phyloP scores from a whole-genome alignment of 768 basidiomycete species.

The Tulasnella sp. region DNA sequence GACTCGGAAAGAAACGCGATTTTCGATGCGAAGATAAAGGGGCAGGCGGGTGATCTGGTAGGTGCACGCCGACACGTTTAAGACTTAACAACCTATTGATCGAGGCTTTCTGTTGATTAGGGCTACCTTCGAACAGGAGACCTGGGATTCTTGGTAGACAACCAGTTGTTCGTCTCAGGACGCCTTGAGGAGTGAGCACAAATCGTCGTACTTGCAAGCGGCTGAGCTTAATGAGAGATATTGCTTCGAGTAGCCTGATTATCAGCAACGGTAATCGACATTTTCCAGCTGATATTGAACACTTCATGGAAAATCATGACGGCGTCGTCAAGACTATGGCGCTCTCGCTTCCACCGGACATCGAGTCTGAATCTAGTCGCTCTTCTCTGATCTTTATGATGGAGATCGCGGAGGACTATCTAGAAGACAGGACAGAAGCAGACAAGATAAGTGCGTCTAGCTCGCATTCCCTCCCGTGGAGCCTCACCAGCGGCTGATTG shows the following conservation, averaged over 20 bases:
- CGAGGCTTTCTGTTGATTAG: not conserved
- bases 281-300: slow-evolving; percentile 1
- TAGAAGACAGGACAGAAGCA: not conserved
- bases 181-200: slow-evolving; percentile 2
- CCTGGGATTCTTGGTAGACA: not conserved
- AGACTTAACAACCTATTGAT: not conserved
- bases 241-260: not conserved
- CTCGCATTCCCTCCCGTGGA: not conserved
- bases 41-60: not conserved
- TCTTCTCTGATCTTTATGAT: not conserved
- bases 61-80: not conserved
- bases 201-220: not conserved
- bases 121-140: slow-evolving; percentile 8
- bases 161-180: not conserved
- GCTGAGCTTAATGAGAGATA: not conserved
- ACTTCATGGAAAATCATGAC: not conserved
- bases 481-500: not conserved
- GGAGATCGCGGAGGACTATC: not conserved
- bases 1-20: not conserved
- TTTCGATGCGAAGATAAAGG: not conserved
- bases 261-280: not conserved
- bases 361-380: not conserved
- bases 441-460: not conserved
- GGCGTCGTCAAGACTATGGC: not conserved
- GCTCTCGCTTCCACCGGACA: not conserved